phyloP scores from a whole-genome alignment of 2,329 filamentous ascomycete genomes.

The Diplodia mutila region DNA sequence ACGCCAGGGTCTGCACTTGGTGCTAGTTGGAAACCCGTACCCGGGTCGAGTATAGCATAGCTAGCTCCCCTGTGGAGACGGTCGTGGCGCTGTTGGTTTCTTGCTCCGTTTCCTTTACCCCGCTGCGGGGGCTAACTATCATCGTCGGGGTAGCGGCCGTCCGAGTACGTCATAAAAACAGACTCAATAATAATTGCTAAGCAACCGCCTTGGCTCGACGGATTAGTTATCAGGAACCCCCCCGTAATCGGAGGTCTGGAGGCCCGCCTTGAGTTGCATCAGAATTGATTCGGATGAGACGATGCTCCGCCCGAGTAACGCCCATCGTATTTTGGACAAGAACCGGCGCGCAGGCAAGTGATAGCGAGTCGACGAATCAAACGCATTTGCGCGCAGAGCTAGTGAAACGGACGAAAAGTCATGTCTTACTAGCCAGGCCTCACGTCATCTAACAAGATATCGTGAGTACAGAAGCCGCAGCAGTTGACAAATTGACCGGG shows the following conservation, averaged over 20 bases:
- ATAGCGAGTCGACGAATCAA: not conserved
- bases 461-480: no score
- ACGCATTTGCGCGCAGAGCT: not conserved
- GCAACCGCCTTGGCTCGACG: not conserved
- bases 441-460: not conserved
- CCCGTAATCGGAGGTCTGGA: no score
- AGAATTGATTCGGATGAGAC: not conserved
- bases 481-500: no score
- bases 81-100: not conserved
- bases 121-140: constrained; percentile 9
- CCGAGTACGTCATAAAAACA: not conserved
- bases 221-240: constrained; percentile 7
- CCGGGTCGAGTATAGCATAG: not conserved
- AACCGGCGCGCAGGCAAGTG: not conserved
- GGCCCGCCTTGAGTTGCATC: not conserved
- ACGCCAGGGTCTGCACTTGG: not conserved
- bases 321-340: no score
- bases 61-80: not conserved
- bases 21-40: not conserved
- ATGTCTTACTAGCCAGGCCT: not conserved
- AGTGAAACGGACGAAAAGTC: not conserved
- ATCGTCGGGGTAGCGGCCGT: not conserved
- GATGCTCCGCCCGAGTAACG: not conserved
- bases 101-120: not conserved
- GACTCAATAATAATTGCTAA: not conserved